Base-by-base conservation (phyloP, 306 rosid species). In the Arachis hypogaea region DNA sequence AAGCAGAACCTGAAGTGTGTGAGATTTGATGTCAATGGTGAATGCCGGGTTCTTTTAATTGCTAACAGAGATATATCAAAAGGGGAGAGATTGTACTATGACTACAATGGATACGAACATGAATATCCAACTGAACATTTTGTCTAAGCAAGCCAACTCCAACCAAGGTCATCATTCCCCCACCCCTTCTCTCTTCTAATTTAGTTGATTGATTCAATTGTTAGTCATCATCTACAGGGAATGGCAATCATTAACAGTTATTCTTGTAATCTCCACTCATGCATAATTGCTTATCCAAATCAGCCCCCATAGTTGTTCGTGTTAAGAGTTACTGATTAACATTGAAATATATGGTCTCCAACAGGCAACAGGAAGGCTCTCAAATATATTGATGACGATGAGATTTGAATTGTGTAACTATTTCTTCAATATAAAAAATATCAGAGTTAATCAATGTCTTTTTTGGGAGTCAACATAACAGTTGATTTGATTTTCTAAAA, bases 41-140 rank as follows among this genome's bases (percentile, higher is more conserved):
- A 92, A 79, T 80, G 89, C 28, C 87, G 98, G 71, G 98, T 86
- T 76, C 83, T 95, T 64, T 78, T 92, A 78, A 81, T 92, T 9
- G 97, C 98, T 59, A 88, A 86, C 74, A 87, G 96, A 84, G 98
- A 92, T 79, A 95, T 95, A 82, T 44, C 87, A 5, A 95, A 84
- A 80, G 97, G 99, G 60, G 99, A 92, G 85, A 86, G 98, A 78
- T 80, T 95, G 86, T 92, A 92, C 77, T 95, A 92, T 76, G 98
- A 95, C 78, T 95, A 95, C 79, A 95, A 95, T 63, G 98, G 96
- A 67, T 80, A 74, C 7, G 98, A 90, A 69, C 92, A 95, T 54
- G 99, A 90, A 81, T 95, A 92, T 82, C 99, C 98, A 67, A 92
- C 99, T 22, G 86, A 88, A 72, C 92, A 95, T 66, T 94, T 94